Conservation (phyloP, 2,329 filamentous ascomycete genomes). For the Fonsecaea nubica region DNA sequence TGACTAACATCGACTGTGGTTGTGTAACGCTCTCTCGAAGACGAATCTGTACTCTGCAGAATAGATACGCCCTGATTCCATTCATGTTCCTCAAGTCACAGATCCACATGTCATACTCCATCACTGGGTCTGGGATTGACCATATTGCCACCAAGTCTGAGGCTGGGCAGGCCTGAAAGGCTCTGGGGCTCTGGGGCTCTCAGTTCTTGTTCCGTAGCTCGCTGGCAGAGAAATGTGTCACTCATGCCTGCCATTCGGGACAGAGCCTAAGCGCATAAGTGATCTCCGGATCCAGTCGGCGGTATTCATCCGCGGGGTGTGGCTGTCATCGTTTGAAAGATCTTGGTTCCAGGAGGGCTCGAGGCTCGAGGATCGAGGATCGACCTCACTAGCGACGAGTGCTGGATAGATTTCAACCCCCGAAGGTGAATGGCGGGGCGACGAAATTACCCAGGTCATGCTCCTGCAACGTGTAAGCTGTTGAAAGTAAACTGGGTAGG, state of each 20-base stretch:
- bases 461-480: conserved; percentile 32
- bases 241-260: not conserved
- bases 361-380: conserved; percentile 1
- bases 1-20: not conserved
- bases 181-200: not conserved
- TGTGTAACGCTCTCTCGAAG: not conserved
- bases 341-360: not conserved
- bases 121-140: not conserved
- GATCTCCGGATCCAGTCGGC: not conserved
- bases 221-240: not conserved
- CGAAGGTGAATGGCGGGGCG: conserved; percentile 30
- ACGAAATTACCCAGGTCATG: conserved; percentile 38
- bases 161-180: not conserved
- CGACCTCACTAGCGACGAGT: not conserved
- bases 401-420: conserved; percentile 17
- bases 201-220: not conserved
- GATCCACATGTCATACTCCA: not conserved
- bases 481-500: conserved; percentile 10
- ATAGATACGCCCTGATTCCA: not conserved
- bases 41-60: not conserved
- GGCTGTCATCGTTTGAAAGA: not conserved
- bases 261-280: not conserved
- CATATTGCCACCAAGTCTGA: not conserved
- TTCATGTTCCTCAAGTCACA: not conserved
- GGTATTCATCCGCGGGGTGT: not conserved